A percentile compares a stretch with the other conserved stretches of the same genome.
Conservation (phyloP, 495 filamentous ascomycete genomes). For the Podospora fimiseda region DNA sequence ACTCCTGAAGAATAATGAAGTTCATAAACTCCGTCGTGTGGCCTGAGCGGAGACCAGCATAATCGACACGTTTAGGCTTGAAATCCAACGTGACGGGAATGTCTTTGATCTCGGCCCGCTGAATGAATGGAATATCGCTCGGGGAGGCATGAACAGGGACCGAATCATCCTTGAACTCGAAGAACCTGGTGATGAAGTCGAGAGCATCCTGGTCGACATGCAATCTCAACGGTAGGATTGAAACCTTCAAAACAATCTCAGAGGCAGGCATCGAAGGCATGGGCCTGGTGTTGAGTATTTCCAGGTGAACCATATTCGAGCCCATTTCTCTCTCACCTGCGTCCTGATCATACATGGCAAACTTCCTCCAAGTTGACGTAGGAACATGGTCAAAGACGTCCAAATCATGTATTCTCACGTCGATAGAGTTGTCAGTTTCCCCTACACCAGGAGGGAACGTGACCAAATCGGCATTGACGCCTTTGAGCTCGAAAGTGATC, state of each 20-base stretch:
- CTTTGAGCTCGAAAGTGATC: slow-evolving; percentile 88
- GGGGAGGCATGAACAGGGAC: slow-evolving; percentile 44
- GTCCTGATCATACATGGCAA: slow-evolving; percentile 87
- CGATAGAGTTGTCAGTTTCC: slow-evolving; percentile 80
- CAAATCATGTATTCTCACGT: slow-evolving; percentile 72
- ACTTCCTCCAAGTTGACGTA: slow-evolving; percentile 97
- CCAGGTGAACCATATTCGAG: slow-evolving; percentile 82
- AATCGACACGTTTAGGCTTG: slow-evolving; percentile 96
- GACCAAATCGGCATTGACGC: slow-evolving; percentile 76
- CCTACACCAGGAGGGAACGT: slow-evolving; percentile 70
- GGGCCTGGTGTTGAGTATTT: slow-evolving; percentile 81
- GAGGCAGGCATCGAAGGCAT: slow-evolving; percentile 76
- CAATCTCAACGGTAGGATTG: slow-evolving; percentile 76
- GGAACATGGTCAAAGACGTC: slow-evolving; percentile 93
- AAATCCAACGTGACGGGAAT: slow-evolving; percentile 85
- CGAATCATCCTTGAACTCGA: slow-evolving; percentile 88
- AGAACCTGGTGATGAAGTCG: slow-evolving; percentile 95
- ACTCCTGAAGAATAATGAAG: slow-evolving; percentile 85
- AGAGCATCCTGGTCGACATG: slow-evolving; percentile 98
- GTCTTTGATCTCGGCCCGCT: slow-evolving; percentile 79
- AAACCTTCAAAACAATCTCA: slow-evolving; percentile 82
- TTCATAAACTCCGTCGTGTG: slow-evolving; percentile 99
- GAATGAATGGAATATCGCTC: slow-evolving; percentile 78
- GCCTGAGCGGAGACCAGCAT: slow-evolving; percentile 90
- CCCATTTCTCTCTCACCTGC: slow-evolving; percentile 76